Percentiles rank a stretch among this genome's conserved stretches.
phyloP scores from a whole-genome alignment of 371 early-diverging fungal species.

The Funneliformis caledonium region DNA sequence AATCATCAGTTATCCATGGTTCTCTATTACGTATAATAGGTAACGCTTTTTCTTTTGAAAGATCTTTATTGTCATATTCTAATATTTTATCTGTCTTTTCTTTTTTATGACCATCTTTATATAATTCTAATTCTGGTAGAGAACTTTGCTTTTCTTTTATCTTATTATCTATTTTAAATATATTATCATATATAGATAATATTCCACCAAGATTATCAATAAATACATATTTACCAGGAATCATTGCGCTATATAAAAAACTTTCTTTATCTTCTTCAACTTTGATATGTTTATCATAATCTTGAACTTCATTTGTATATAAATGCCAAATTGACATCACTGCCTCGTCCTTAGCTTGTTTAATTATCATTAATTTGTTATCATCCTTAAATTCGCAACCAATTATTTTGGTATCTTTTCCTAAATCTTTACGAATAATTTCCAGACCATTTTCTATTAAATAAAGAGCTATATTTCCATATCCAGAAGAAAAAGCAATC shows the following conservation, averaged over 20 bases:
- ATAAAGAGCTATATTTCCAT: neutral
- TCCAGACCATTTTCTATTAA: neutral
- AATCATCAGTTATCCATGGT: neutral
- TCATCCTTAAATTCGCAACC: neutral
- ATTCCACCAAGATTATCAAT: neutral
- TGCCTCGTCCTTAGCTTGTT: accelerated
- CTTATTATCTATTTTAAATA: neutral
- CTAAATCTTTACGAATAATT: neutral
- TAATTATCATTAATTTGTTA: neutral
- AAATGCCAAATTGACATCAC: neutral
- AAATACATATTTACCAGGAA: neutral
- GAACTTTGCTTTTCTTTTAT: neutral
- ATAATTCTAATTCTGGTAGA: neutral
- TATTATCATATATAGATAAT: neutral
- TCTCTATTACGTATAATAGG: neutral
- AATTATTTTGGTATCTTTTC: neutral
- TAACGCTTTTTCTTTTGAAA: too few species aligned
- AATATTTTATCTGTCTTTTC: too few species aligned
- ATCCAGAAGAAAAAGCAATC: neutral
- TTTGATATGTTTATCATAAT: neutral
- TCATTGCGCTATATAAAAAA: neutral
- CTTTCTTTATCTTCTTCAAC: neutral
- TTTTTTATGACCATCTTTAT: neutral
- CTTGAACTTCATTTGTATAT: neutral
- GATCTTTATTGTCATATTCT: too few species aligned